These are phyloP conservation scores for Saccharomyces hybrid DNA, from an alignment of 1,139 yeast species.

Conservation along the genomic window DNA sequence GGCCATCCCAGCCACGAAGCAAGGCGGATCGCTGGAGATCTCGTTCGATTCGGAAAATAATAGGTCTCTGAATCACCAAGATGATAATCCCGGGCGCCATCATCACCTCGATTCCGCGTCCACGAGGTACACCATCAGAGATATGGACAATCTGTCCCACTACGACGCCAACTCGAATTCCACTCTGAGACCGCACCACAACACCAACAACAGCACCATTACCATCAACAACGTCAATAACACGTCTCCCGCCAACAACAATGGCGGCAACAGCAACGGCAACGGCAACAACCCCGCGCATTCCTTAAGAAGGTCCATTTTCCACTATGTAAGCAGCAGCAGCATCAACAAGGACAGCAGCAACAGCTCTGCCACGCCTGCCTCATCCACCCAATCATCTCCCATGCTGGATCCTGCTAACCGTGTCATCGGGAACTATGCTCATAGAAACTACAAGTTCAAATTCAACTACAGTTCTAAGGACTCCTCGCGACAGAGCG, in stretches of 20 bases:
- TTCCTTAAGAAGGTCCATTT: slow-evolving; percentile 20
- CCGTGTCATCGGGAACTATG: slow-evolving; percentile 20
- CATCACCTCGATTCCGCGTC: neutral
- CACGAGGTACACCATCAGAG: slow-evolving; percentile 19
- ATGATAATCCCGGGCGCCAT: neutral
- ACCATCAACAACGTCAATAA: slow-evolving; percentile 7
- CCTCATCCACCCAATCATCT: slow-evolving; percentile 1
- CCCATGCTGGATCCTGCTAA: slow-evolving; percentile 6
- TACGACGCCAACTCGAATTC: neutral
- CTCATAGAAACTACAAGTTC: slow-evolving; percentile 28
- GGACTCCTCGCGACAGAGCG: slow-evolving; percentile 2
- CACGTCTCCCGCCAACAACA: neutral
- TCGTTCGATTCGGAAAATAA: slow-evolving; percentile 35
- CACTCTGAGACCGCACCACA: slow-evolving; percentile 6
- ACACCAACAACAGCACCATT: slow-evolving; percentile 6
- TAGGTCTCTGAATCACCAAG: neutral
- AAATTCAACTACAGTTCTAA: slow-evolving; percentile 26
- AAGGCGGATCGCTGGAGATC: slow-evolving; percentile 73
- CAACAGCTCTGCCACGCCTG: neutral
- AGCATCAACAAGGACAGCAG: slow-evolving; percentile 2
- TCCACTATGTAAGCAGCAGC: slow-evolving; percentile 15
- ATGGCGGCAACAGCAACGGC: neutral
- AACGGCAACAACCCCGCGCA: slow-evolving; percentile 6
- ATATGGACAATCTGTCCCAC: slow-evolving; percentile 21
- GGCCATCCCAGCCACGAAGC: slow-evolving; percentile 77